Conservation (phyloP, 495 filamentous ascomycete genomes). For the Neurospora sublineolata region DNA sequence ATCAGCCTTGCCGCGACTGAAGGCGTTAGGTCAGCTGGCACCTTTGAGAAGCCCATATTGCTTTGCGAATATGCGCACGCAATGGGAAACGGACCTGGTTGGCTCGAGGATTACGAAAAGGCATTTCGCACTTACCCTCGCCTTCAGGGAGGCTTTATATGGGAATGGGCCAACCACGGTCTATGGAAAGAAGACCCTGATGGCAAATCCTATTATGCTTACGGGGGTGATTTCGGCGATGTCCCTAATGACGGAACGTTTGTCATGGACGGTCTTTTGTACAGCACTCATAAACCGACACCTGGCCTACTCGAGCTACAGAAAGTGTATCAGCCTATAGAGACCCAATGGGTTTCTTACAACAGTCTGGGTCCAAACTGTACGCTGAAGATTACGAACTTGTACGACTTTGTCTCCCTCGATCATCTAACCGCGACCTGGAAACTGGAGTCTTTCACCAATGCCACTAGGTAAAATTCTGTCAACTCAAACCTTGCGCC, state of each 20-base stretch:
- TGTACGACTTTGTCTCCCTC: slow-evolving; percentile 41
- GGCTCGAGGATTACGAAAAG: slow-evolving; percentile 52
- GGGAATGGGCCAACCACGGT: slow-evolving; percentile 67
- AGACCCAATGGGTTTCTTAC: background rate
- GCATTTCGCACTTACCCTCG: slow-evolving; percentile 44
- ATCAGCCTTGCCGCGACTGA: slow-evolving; percentile 30
- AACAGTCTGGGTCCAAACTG: slow-evolving; percentile 12
- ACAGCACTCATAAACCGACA: slow-evolving; percentile 45
- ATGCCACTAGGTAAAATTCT: slow-evolving; percentile 6
- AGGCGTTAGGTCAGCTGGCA: slow-evolving; percentile 23
- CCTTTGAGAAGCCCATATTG: slow-evolving; percentile 44
- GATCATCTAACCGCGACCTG: slow-evolving; percentile 27
- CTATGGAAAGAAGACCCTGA: slow-evolving; percentile 39
- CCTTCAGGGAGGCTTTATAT: slow-evolving; percentile 60
- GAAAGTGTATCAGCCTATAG: slow-evolving; percentile 49
- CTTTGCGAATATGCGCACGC: slow-evolving; percentile 61
- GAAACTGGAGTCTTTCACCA: slow-evolving; percentile 2
- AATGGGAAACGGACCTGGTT: slow-evolving; percentile 64
- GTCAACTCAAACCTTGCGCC: background rate
- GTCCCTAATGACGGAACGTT: slow-evolving; percentile 53
- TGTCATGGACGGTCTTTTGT: slow-evolving; percentile 54
- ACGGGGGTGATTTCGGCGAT: slow-evolving; percentile 59
- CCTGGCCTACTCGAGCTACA: slow-evolving; percentile 50
- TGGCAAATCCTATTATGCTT: slow-evolving; percentile 47
- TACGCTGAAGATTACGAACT: slow-evolving; percentile 31